phyloP scores from a whole-genome alignment of 805 yeast genomes.

The Candida dendrica region DNA sequence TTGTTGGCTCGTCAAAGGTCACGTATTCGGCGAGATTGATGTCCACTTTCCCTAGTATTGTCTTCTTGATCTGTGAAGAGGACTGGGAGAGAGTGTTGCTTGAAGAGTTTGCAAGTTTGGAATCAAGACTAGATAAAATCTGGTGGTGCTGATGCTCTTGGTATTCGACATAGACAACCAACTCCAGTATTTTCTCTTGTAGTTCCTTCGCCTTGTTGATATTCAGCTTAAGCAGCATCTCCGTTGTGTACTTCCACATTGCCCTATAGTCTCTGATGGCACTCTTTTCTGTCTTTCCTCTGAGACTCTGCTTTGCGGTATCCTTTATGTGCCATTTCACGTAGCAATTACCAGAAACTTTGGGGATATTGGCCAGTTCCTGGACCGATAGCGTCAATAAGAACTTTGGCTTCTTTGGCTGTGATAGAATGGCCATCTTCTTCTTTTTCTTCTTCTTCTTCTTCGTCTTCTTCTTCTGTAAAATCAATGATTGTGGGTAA shows the following conservation, averaged over 20 bases:
- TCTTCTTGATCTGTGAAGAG: slow-evolving; percentile 19
- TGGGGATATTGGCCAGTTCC: slow-evolving; percentile 82
- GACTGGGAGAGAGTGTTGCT: not conserved
- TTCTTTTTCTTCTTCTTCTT: too few species aligned
- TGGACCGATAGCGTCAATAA: slow-evolving; percentile 48
- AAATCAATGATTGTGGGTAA: too few species aligned
- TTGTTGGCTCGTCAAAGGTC: slow-evolving; percentile 37
- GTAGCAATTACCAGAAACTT: slow-evolving; percentile 58
- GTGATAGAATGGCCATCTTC: slow-evolving; percentile 2
- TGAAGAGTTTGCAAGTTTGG: slow-evolving; percentile 14
- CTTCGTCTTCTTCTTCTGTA: too few species aligned
- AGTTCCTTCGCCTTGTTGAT: slow-evolving; percentile 30
- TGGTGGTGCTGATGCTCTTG: slow-evolving; percentile 11
- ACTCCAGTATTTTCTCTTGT: slow-evolving; percentile 26
- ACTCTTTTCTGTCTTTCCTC: slow-evolving; percentile 37
- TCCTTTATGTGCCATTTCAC: slow-evolving; percentile 60
- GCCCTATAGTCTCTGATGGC: slow-evolving; percentile 46
- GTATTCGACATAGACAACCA: slow-evolving; percentile 40
- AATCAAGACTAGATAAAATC: slow-evolving; percentile 2
- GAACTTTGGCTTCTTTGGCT: slow-evolving; percentile 50
- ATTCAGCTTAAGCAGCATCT: slow-evolving; percentile 31
- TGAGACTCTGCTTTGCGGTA: slow-evolving; percentile 32
- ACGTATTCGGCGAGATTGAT: slow-evolving; percentile 71
- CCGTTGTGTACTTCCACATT: slow-evolving; percentile 35
- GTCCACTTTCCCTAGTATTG: slow-evolving; percentile 56